A percentile compares a stretch with the other conserved stretches of the same genome.
These are phyloP conservation scores for Hydrangea macrophylla DNA, from an alignment of 148 eudicot species.

Conservation along the genomic window DNA sequence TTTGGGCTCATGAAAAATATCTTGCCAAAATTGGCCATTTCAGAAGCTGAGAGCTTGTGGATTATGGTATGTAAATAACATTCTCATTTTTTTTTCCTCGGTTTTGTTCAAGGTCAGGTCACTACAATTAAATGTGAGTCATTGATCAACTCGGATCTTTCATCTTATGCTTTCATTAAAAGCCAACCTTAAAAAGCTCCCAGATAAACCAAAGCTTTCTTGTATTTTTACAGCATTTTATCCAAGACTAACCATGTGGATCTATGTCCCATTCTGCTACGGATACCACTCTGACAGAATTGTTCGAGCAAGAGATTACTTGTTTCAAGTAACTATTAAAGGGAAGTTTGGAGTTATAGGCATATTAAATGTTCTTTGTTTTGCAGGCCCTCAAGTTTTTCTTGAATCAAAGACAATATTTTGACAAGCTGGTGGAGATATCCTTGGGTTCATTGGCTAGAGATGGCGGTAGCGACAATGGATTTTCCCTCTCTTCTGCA, in stretches of 20 bases:
- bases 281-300: too few species aligned
- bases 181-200: not conserved
- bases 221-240: too few species aligned
- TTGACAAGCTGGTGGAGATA: conserved; percentile 57
- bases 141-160: not conserved
- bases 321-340: not conserved
- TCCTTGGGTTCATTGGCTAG: conserved; percentile 52
- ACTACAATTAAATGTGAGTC: not conserved
- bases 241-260: too few species aligned
- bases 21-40: conserved; percentile 39
- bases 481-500: conserved; percentile 77
- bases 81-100: not conserved
- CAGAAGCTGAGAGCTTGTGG: conserved; percentile 68
- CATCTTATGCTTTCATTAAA: not conserved
- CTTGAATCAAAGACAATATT: conserved; percentile 39
- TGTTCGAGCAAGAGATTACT: too few species aligned
- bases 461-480: conserved; percentile 73
- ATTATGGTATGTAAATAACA: conserved; percentile 53
- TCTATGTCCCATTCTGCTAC: too few species aligned
- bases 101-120: not conserved
- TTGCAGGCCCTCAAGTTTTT: conserved; percentile 71
- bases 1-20: conserved; percentile 41
- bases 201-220: too few species aligned
- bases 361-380: conserved; percentile 1
- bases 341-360: not conserved